Evolutionary conservation across 2,329 filamentous ascomycete species (phyloP).

Genomic region (Monosporascus sp.): DNA sequence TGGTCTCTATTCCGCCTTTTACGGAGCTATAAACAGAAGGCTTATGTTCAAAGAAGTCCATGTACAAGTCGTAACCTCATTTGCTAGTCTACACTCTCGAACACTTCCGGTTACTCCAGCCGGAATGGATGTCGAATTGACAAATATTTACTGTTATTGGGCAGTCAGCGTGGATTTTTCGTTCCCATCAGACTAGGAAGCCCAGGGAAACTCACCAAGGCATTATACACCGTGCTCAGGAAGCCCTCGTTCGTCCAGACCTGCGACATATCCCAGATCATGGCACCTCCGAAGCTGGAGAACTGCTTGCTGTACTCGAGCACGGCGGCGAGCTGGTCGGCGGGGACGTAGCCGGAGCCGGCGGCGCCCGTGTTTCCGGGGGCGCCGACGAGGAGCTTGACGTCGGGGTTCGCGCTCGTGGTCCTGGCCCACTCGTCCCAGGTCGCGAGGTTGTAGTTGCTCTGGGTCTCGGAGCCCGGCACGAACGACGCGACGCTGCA

Average conservation of each 20-base stretch:
- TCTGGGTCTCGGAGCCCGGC: conserved; percentile 36
- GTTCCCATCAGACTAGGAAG: background rate
- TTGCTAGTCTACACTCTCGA: background rate
- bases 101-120: too few relatives aligned
- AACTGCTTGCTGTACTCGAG: conserved; percentile 51
- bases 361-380: conserved; percentile 51
- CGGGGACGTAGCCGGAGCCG: conserved; percentile 50
- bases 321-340: conserved; percentile 45
- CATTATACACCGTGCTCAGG: conserved; percentile 37
- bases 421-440: conserved; percentile 63
- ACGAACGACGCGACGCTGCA: conserved; percentile 54
- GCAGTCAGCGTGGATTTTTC: background rate
- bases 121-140: background rate
- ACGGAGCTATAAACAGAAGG: too few relatives aligned
- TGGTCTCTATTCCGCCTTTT: too few relatives aligned
- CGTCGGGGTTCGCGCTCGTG: conserved; percentile 50
- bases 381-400: conserved; percentile 58
- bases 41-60: background rate
- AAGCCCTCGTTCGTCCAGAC: conserved; percentile 54
- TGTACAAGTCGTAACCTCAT: background rate
- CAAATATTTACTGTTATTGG: background rate
- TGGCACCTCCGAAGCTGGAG: conserved; percentile 59
- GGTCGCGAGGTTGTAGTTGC: conserved; percentile 55
- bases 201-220: conserved; percentile 19
- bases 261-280: conserved; percentile 66